Evolutionary conservation across 2,329 filamentous ascomycete genomes (phyloP).

Genomic region (Colletotrichum ledebouriae): DNA sequence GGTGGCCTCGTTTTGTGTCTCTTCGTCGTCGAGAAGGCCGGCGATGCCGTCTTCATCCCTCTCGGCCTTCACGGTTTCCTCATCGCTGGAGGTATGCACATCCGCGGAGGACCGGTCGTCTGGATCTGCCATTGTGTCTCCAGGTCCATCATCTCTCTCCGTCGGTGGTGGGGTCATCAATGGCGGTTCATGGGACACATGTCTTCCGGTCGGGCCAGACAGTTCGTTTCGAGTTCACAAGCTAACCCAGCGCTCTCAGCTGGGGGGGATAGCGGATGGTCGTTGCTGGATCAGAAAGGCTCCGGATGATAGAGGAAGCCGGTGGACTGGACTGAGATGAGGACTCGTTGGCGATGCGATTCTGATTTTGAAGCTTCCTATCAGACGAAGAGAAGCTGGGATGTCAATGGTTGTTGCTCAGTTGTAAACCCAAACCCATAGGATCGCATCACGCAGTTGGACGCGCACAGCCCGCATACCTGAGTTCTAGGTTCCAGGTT

Average conservation of each 20-base stretch:
- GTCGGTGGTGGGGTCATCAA: slow-evolving; percentile 42
- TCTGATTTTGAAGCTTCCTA: slow-evolving; percentile 19
- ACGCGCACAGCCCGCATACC: slow-evolving; percentile 35
- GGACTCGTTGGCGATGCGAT: slow-evolving; percentile 1
- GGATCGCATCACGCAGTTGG: slow-evolving; percentile 39
- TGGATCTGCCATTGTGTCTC: slow-evolving; percentile 62
- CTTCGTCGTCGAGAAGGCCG: slow-evolving; percentile 54
- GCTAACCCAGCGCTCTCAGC: slow-evolving; percentile 22
- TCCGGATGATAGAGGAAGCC: not conserved
- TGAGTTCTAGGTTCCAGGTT: slow-evolving; percentile 41
- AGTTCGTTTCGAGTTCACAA: slow-evolving; percentile 32
- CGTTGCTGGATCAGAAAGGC: not conserved
- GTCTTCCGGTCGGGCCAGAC: slow-evolving; percentile 33
- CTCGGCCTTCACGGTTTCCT: slow-evolving; percentile 57
- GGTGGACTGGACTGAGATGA: not conserved
- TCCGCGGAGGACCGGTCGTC: slow-evolving; percentile 59
- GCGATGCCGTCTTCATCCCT: slow-evolving; percentile 53
- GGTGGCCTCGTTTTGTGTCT: slow-evolving; percentile 42
- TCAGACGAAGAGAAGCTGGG: slow-evolving; percentile 31
- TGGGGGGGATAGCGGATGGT: slow-evolving; percentile 13
- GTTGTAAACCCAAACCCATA: slow-evolving; percentile 22
- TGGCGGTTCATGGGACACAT: slow-evolving; percentile 42
- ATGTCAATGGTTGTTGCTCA: slow-evolving; percentile 26
- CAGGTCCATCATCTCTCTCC: slow-evolving; percentile 53
- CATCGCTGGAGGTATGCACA: slow-evolving; percentile 57